Conservation (phyloP, 495 filamentous ascomycete species). For the Podospora conica region DNA sequence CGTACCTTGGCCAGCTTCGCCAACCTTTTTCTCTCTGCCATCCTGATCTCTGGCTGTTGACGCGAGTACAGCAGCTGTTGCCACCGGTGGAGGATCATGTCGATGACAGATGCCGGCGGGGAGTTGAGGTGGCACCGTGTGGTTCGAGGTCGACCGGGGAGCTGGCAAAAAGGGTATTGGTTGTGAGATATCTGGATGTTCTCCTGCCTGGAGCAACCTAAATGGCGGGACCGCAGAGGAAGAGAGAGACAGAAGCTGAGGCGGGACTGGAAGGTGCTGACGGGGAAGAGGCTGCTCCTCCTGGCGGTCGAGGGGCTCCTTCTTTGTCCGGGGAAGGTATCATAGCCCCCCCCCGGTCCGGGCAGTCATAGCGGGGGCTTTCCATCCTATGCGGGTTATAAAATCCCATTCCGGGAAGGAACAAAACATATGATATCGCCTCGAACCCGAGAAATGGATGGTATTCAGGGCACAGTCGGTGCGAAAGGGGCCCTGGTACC, state of each 20-base stretch:
- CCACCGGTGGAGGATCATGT: not conserved
- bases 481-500: too few species aligned
- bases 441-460: not conserved
- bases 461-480: not conserved
- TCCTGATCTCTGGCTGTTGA: not conserved
- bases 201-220: not conserved
- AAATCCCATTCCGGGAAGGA: not conserved
- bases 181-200: not conserved
- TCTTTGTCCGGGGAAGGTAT: not conserved
- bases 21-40: not conserved
- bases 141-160: not conserved
- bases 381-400: not conserved
- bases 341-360: too few species aligned
- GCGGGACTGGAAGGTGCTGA: too few species aligned
- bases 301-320: not conserved
- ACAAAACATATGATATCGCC: not conserved
- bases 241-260: not conserved
- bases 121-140: not conserved
- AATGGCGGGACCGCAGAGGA: too few species aligned
- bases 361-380: not conserved
- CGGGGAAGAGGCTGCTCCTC: not conserved
- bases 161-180: not conserved
- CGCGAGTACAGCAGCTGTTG: not conserved
- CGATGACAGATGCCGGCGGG: not conserved
- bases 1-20: not conserved